These are phyloP conservation scores for Penicillium atrosanguineum DNA, from an alignment of 495 filamentous ascomycete genomes.

Conservation along the genomic window DNA sequence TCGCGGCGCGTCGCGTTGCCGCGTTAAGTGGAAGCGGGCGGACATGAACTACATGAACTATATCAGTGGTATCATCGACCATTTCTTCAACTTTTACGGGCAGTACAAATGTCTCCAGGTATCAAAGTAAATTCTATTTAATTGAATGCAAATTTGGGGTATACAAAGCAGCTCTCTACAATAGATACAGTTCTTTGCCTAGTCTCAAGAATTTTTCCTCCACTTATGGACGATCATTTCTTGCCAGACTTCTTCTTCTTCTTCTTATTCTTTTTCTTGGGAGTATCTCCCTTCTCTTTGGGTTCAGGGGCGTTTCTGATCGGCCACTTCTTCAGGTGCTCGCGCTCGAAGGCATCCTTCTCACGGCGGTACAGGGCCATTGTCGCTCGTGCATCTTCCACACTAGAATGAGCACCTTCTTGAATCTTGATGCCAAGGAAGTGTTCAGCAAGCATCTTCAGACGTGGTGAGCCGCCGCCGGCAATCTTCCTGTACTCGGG, in stretches of 20 bases:
- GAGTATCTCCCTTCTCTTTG: constrained; percentile 35
- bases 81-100: background rate
- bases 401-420: constrained; percentile 64
- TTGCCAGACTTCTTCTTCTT: constrained; percentile 51
- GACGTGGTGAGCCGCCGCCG: constrained; percentile 71
- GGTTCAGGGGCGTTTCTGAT: constrained; percentile 39
- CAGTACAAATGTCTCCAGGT: background rate
- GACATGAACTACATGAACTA: background rate
- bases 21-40: constrained; percentile 32
- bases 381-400: constrained; percentile 86
- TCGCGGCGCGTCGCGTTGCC: constrained; percentile 37
- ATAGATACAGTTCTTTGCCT: constrained; percentile 14
- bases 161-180: constrained; percentile 21
- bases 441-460: constrained; percentile 73
- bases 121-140: background rate
- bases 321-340: constrained; percentile 65
- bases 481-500: constrained; percentile 69
- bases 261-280: constrained; percentile 52
- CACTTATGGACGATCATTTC: constrained; percentile 30
- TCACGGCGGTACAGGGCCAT: constrained; percentile 82
- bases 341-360: constrained; percentile 79
- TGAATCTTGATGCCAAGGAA: constrained; percentile 84
- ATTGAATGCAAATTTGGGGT: constrained; percentile 27
- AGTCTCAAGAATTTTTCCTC: constrained; percentile 3
- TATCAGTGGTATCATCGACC: background rate